phyloP scores from a whole-genome alignment of 805 yeast species.

The Saccharomycopsis amapae region DNA sequence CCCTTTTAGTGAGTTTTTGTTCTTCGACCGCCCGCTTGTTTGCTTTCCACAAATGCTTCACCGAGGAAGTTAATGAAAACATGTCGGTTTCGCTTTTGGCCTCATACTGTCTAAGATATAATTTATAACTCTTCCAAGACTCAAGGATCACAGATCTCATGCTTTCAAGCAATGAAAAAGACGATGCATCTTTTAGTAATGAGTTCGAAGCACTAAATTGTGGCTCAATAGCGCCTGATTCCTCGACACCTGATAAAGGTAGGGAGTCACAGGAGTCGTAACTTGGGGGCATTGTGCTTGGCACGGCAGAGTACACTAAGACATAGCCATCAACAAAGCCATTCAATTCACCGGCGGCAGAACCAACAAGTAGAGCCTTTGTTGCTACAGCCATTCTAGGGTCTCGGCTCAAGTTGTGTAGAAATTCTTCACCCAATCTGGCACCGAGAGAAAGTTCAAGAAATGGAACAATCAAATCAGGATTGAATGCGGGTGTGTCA shows the following conservation, averaged over 20 bases:
- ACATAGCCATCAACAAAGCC: constrained; percentile 72
- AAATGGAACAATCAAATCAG: constrained; percentile 65
- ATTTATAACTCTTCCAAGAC: constrained; percentile 19
- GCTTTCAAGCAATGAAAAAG: constrained; percentile 8
- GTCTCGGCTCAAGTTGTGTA: constrained; percentile 55
- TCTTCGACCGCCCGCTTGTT: background rate
- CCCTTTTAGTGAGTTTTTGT: constrained; percentile 38
- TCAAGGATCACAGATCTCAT: constrained; percentile 12
- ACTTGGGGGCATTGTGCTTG: constrained; percentile 52
- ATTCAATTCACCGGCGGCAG: constrained; percentile 72
- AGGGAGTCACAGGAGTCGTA: constrained; percentile 32
- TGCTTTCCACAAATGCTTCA: constrained; percentile 19
- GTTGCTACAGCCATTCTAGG: constrained; percentile 57
- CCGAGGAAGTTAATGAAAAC: constrained; percentile 16
- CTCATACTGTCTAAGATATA: constrained; percentile 13
- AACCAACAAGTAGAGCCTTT: constrained; percentile 58
- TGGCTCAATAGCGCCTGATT: constrained; percentile 3
- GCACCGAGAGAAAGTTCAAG: constrained; percentile 64
- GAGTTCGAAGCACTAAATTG: too few species aligned
- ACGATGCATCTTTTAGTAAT: too few species aligned
- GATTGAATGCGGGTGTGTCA: constrained; percentile 67
- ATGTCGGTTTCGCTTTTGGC: constrained; percentile 15
- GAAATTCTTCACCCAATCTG: constrained; percentile 48
- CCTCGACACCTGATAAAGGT: constrained; percentile 12
- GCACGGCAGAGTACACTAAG: constrained; percentile 62